Evolutionary conservation across 768 basidiomycete species (phyloP), one percentile per base, ranked within the genome.

Genomic region (Mycena metata): DNA sequence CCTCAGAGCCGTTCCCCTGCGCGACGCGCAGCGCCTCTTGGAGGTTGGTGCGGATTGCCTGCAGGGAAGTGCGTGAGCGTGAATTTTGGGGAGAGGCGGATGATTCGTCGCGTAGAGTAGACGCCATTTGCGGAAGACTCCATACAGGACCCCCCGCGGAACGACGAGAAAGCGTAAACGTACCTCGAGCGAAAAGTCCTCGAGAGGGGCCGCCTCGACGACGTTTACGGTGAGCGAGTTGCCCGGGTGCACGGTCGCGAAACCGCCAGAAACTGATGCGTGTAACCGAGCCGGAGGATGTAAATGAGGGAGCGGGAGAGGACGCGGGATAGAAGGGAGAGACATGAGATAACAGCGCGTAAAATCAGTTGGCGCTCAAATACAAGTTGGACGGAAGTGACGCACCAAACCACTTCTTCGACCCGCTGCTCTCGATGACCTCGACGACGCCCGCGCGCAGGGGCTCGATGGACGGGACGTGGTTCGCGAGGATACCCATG

Each of bases 401-500:
- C 95, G 76, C 79, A 98, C 98, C 94, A 77, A 99, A 99, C 92
- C 94, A 99, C 84, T 97, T 99, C 88, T 98, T 96, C 64, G 91
- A 88, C 42, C 85, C 79, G 76, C 87, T 88, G 13, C 90, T 83
- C 83, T 98, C 97, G 72, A 99, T 89, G 73, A 99, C 92, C 82
- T 99, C 98, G 60, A 99, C 85, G 65, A 99, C 86, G 78, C 98
- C 98, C 46, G 98, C 93, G 77, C 94, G 93, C 61, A 99, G 86
- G 54, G 97, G 87, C 81, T 99, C 98, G 66, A 99, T 93, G n/a
- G 96, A 93, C 35, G 98, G 92, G 62, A 98, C 96, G 83, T 99
- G 98, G 87, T 97, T 98, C 74, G 97, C 95, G 68, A 99, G 91
- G 75, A 99, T 94, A 86, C 98, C 98, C 96, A 99, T 98, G 82